A percentile compares a stretch with the other conserved stretches of the same genome.
phyloP scores from a whole-genome alignment of 257 asterid genomes.

The Capsicum chinense region DNA sequence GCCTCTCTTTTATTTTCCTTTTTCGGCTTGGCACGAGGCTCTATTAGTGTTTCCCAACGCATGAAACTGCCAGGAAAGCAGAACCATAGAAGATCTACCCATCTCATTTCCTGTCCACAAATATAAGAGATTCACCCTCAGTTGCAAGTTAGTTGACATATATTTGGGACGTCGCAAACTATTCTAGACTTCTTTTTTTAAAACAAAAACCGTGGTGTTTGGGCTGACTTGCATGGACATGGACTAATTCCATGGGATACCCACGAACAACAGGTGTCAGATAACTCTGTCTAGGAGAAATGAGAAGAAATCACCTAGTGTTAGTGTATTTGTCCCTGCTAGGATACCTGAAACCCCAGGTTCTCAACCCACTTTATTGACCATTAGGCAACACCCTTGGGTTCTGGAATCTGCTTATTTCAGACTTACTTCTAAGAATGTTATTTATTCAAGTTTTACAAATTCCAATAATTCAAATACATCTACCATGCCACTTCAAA shows the following conservation, averaged over 20 bases:
- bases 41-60: background rate
- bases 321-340: background rate
- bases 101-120: background rate
- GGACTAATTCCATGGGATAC: background rate
- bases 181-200: background rate
- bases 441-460: background rate
- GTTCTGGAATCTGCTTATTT: background rate
- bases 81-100: background rate
- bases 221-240: background rate
- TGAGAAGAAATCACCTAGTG: background rate
- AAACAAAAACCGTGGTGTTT: background rate
- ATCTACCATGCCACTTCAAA: background rate
- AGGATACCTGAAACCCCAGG: background rate
- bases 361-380: background rate
- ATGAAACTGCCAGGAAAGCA: conserved; percentile 11
- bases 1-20: background rate
- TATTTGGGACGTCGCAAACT: background rate
- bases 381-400: background rate
- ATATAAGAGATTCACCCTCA: background rate
- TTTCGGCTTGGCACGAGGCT: background rate
- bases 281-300: background rate
- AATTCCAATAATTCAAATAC: background rate
- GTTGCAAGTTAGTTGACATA: background rate
- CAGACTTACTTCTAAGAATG: background rate
- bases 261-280: background rate